Evolutionary conservation across 352 stramenopile species (phyloP).

Genomic region (Pythium oligandrum): DNA sequence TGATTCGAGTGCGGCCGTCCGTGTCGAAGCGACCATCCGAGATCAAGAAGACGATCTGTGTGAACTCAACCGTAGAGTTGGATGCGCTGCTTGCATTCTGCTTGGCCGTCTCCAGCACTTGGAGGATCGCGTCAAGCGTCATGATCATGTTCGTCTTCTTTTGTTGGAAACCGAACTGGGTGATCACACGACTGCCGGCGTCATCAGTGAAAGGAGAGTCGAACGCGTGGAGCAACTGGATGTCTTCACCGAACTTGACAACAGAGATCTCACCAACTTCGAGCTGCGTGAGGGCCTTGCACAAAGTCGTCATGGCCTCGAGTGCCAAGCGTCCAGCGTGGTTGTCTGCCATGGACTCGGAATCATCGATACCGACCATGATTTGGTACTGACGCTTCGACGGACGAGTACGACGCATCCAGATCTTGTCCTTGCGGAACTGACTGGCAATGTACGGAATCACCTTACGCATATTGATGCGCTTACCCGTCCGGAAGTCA

Average conservation of each 20-base stretch:
- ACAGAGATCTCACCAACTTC: constrained; percentile 94
- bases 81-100: constrained; percentile 39
- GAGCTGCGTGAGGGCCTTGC: constrained; percentile 96
- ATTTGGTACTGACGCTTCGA: constrained; percentile 99
- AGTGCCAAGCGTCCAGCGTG: constrained; percentile 94
- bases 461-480: constrained; percentile 99
- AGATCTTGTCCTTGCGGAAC: constrained; percentile 99
- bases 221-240: constrained; percentile 96
- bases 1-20: constrained; percentile 92
- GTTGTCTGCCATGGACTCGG: constrained; percentile 98
- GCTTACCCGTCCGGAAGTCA: constrained; percentile 99
- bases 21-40: constrained; percentile 98
- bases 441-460: constrained; percentile 99
- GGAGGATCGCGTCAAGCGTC: constrained; percentile 91
- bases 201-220: constrained; percentile 96
- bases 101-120: constrained; percentile 86
- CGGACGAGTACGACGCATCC: constrained; percentile 97
- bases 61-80: constrained; percentile 58
- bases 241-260: constrained; percentile 95
- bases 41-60: constrained; percentile 99
- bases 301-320: constrained; percentile 95
- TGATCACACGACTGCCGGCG: constrained; percentile 90
- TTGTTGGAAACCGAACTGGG: constrained; percentile 96
- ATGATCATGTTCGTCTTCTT: constrained; percentile 96
- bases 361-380: constrained; percentile 99